These are phyloP conservation scores for Fusarium xylarioides DNA, from an alignment of 2,329 filamentous ascomycete species.

Conservation along the genomic window DNA sequence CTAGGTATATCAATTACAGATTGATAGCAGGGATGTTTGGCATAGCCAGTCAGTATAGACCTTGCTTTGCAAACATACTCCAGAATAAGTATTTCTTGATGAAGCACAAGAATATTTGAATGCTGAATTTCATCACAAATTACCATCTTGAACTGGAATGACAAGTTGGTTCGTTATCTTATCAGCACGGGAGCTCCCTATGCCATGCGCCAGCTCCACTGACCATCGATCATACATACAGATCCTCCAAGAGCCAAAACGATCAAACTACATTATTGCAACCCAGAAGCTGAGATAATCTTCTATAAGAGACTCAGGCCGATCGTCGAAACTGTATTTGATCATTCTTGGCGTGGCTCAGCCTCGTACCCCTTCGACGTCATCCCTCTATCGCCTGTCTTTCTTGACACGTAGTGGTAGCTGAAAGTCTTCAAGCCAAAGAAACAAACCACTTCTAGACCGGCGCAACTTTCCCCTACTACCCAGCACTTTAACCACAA, in stretches of 20 bases:
- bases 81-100: not conserved
- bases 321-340: not conserved
- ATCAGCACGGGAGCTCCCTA: slow-evolving; percentile 33
- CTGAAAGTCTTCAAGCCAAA: slow-evolving; percentile 7
- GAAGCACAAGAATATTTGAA: not conserved
- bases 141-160: slow-evolving; percentile 5
- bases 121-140: not conserved
- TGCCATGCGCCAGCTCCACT: slow-evolving; percentile 29
- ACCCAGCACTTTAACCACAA: not conserved
- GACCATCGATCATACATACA: slow-evolving; percentile 9
- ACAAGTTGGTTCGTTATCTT: slow-evolving; percentile 36
- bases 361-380: slow-evolving; percentile 23
- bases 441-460: slow-evolving; percentile 14
- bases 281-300: not conserved
- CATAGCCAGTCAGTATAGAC: not conserved
- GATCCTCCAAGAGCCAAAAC: not conserved
- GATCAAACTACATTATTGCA: not conserved
- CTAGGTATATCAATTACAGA: too few species aligned
- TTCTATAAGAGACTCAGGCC: not conserved
- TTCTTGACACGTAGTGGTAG: slow-evolving; percentile 42
- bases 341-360: not conserved
- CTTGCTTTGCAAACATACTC: not conserved
- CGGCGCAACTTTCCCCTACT: slow-evolving; percentile 3
- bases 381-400: slow-evolving; percentile 23
- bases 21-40: not conserved